Evolutionary conservation across 768 basidiomycete genomes (phyloP).

Genomic region (Lactarius sp.): DNA sequence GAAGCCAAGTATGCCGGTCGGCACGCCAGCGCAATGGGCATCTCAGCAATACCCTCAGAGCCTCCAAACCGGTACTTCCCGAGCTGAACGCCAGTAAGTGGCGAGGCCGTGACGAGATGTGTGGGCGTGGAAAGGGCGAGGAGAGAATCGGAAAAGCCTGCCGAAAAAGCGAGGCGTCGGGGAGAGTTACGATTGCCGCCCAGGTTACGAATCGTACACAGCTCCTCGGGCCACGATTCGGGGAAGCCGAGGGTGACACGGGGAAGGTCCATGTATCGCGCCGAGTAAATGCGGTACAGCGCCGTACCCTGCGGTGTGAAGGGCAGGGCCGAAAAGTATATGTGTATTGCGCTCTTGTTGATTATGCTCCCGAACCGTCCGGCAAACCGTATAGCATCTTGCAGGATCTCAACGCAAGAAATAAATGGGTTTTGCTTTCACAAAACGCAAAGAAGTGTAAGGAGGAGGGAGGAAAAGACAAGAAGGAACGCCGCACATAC

Average conservation of each 20-base stretch:
- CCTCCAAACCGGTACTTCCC: slow-evolving; percentile 9
- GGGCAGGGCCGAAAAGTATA: slow-evolving; percentile 15
- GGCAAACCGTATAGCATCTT: slow-evolving; percentile 16
- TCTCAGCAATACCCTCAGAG: background rate
- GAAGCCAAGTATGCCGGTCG: background rate
- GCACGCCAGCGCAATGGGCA: slow-evolving; percentile 16
- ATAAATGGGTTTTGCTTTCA: background rate
- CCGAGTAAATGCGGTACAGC: slow-evolving; percentile 17
- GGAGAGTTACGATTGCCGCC: slow-evolving; percentile 2
- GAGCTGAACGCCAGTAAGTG: slow-evolving; percentile 12
- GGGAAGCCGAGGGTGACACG: slow-evolving; percentile 29
- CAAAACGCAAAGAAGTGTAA: background rate
- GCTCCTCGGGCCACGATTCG: slow-evolving; percentile 25
- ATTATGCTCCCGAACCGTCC: slow-evolving; percentile 16
- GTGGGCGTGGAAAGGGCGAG: slow-evolving; percentile 8
- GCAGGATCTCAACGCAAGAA: slow-evolving; percentile 10
- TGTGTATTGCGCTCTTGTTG: slow-evolving; percentile 15
- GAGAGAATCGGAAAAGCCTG: slow-evolving; percentile 2
- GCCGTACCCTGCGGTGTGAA: slow-evolving; percentile 15
- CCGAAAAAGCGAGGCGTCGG: slow-evolving; percentile 13
- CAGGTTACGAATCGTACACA: slow-evolving; percentile 13
- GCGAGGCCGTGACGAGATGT: slow-evolving; percentile 9
- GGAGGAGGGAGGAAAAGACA: background rate
- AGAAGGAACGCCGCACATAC: background rate
- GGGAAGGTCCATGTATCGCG: slow-evolving; percentile 19